Evolutionary conservation across 2,329 filamentous ascomycete species (phyloP), one percentile per base, ranked within the genome.

Genomic region (Fusarium sp.): DNA sequence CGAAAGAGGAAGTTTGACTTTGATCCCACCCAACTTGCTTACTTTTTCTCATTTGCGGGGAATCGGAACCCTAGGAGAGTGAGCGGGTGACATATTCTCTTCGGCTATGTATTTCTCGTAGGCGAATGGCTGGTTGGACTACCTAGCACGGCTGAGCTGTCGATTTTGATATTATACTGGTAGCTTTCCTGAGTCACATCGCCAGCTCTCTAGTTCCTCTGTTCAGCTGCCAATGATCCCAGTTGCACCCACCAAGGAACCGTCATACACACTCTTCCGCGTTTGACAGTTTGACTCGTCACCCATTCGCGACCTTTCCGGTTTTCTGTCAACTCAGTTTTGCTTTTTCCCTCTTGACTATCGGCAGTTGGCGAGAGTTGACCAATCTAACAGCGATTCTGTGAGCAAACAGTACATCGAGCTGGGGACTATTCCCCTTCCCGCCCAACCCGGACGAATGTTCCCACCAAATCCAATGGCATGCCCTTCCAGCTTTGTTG

Each of bases 231-330:
- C 45, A 59, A 50, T 58, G 44, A 51, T 36, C 38, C 28, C 34
- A 28, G 17, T 18, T 34, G 14, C 52, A 54, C 53, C 40, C 63
- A 48, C 63, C 45, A 39, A 38, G 61, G 62, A 62, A 22, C 52
- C 61, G 63, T 65, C 62, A 67, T 63, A 34, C 39, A 57, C 50
- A 54, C 52, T 40, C 42, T 65, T 46, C 42, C 39, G 40, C 53
- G 42, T 50, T 68, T 70, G 67, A 64, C 67, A 70, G 58, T 52
- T 64, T 65, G 67, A 68, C 67, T 56, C 39, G 67, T 64, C 67
- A 54, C 33, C 42, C 14, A 42, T 28, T 11, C 31, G 28, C 61
- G 43, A 50, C 38, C 52, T 45, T 68, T 53, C 52, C 48, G 31
- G 53, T 54, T 59, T 67, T 33, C 56, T 52, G 38, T 58, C 49